Evolutionary conservation across 176 grass and related monocot species (phyloP).

Genomic region (Oryza meridionalis): DNA sequence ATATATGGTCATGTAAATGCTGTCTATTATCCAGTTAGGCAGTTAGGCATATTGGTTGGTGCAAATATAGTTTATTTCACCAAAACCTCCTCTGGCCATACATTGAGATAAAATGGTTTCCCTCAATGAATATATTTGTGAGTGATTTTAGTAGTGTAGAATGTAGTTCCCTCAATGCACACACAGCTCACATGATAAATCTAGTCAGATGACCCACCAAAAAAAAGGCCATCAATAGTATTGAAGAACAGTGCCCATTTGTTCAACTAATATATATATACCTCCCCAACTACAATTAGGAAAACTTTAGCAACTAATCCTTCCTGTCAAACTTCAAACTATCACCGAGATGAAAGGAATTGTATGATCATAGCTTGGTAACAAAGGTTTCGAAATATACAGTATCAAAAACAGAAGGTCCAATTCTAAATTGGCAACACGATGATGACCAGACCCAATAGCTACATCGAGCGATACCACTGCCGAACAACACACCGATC

Average conservation of each 20-base stretch:
- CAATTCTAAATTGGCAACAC: background rate
- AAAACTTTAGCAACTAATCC: background rate
- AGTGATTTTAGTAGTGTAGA: background rate
- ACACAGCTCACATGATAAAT: background rate
- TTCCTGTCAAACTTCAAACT: background rate
- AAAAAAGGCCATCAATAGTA: background rate
- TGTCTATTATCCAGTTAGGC: background rate
- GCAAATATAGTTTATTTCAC: conserved; percentile 20
- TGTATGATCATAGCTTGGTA: background rate
- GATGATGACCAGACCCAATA: background rate
- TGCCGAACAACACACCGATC: conserved; percentile 1
- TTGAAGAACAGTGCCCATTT: conserved; percentile 17
- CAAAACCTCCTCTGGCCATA: background rate
- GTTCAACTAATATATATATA: background rate
- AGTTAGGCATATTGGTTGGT: conserved; percentile 12
- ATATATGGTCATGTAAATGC: background rate
- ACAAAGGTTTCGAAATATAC: no score
- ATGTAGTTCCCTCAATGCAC: background rate
- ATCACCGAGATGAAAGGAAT: background rate
- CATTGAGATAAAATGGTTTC: background rate
- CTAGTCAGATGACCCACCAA: background rate
- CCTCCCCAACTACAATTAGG: background rate
- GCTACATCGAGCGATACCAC: background rate
- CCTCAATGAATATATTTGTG: background rate
- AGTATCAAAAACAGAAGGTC: no score